Percentiles rank a stretch among this genome's conserved stretches.
phyloP scores from a whole-genome alignment of 371 early-diverging fungal genomes.

The Batkoa obscura region DNA sequence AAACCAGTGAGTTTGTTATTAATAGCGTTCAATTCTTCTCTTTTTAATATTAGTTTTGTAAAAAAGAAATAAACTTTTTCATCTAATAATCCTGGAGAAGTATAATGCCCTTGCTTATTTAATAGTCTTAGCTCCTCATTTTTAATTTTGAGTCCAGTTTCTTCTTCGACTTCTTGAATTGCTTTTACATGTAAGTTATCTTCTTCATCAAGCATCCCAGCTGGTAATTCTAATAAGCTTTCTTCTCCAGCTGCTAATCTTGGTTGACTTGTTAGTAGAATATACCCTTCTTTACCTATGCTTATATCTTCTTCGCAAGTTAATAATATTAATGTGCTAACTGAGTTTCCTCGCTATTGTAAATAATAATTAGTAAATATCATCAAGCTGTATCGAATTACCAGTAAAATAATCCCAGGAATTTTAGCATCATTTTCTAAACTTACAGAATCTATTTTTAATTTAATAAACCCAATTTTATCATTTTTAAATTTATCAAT shows the following conservation, averaged over 20 bases:
- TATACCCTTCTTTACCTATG: conserved; percentile 15
- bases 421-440: neutral
- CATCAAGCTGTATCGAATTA: neutral
- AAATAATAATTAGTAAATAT: neutral
- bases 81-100: conserved; percentile 66
- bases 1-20: conserved; percentile 49
- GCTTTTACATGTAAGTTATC: conserved; percentile 34
- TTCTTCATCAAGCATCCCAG: conserved; percentile 70
- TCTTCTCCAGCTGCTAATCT: conserved; percentile 43
- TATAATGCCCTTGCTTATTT: conserved; percentile 31
- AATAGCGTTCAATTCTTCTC: conserved; percentile 31
- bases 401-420: neutral
- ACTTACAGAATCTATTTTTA: neutral
- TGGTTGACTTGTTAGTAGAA: conserved; percentile 54
- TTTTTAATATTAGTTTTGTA: too few species aligned
- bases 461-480: neutral
- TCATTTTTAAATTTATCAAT: neutral
- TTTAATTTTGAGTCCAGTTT: conserved; percentile 35
- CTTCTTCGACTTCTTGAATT: conserved; percentile 19
- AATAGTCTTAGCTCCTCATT: conserved; percentile 44
- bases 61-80: conserved; percentile 53
- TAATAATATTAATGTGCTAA: neutral
- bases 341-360: neutral
- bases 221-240: conserved; percentile 51
- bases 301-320: neutral